Percentiles rank a stretch among this genome's conserved stretches.
Evolutionary conservation across 306 rosid genomes (phyloP).

Genomic region (Vigna radiata): DNA sequence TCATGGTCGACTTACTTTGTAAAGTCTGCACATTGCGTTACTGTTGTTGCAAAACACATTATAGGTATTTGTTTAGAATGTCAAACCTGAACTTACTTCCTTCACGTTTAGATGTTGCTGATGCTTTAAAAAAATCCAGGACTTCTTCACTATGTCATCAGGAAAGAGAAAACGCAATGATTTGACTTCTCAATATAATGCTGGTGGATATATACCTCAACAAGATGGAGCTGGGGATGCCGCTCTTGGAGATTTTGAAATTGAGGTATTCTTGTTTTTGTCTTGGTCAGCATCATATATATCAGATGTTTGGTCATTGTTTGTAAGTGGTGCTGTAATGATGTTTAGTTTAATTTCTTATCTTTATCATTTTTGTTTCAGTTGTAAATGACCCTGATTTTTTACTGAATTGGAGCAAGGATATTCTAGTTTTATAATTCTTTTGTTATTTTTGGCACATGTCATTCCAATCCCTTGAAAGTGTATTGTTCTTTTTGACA

Average conservation of each 20-base stretch:
- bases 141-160: constrained; percentile 66
- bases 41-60: constrained; percentile 19
- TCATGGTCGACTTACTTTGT: constrained; percentile 34
- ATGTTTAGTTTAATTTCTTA: constrained; percentile 7
- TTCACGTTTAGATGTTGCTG: constrained; percentile 37
- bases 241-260: constrained; percentile 62
- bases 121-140: constrained; percentile 61
- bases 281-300: constrained; percentile 9
- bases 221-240: constrained; percentile 99
- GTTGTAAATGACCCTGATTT: constrained; percentile 12
- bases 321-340: constrained; percentile 27
- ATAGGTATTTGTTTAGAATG: constrained; percentile 33
- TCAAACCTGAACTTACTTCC: constrained; percentile 13
- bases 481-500: background rate
- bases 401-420: constrained; percentile 19
- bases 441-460: constrained; percentile 8
- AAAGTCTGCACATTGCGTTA: constrained; percentile 36
- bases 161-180: constrained; percentile 98
- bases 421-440: background rate
- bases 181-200: constrained; percentile 71
- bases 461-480: constrained; percentile 21
- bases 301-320: constrained; percentile 12
- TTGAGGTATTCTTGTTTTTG: constrained; percentile 63
- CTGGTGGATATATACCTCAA: constrained; percentile 90
- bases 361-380: background rate